Base-by-base conservation (phyloP, 371 early-diverging fungal species). In the Syncephalastrum monosporum region DNA sequence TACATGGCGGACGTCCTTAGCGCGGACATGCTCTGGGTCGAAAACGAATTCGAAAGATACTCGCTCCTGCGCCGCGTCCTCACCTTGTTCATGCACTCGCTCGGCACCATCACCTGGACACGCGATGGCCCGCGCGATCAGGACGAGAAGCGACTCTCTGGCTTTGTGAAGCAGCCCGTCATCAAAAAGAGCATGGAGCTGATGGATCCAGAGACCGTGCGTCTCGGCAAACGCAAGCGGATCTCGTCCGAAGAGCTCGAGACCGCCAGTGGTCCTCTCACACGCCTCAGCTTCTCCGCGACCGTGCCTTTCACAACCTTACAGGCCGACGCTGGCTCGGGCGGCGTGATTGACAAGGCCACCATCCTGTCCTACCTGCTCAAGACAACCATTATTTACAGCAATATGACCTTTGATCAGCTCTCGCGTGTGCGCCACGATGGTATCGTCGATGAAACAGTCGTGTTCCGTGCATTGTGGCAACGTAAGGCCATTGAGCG, bases 351-450 rank as follows among this genome's bases (percentile, higher is more conserved):
- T 60, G 74, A 77, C 49, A 77, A 77, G 49, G 77, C 77, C 1
- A 71, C 77, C 5, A 70, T 77, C 0, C 51, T 77, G 2, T 77
- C 77, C 2, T 69, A 77, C 38, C 48, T 78, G 17, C 47, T 78
- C 8, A 63, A 65, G 7, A 75, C 72, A 5, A 78, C 75, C 0
- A 65, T 78, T 7, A 68, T 63, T 16, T 78, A 75, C 38, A 78
- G 75, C 59, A 78, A 78, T 46, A 78, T 78, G 79, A 71, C 79
- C 19, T 78, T 78, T 53, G 75, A 73, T 41, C 79, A 78, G 33
- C 50, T 78, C 10, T 69, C 71, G 1, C 56, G 46, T n/a, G 79
- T 78, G 4, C 65, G 73, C 2, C 64, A 69, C 0, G 79, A 78
- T 45, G 70, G 75, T 3, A 75, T 78, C 57, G 79, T 78, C 1